A percentile compares a stretch with the other conserved stretches of the same genome.
Evolutionary conservation across 2,329 filamentous ascomycete genomes (phyloP).

Genomic region (Fusarium sp.): DNA sequence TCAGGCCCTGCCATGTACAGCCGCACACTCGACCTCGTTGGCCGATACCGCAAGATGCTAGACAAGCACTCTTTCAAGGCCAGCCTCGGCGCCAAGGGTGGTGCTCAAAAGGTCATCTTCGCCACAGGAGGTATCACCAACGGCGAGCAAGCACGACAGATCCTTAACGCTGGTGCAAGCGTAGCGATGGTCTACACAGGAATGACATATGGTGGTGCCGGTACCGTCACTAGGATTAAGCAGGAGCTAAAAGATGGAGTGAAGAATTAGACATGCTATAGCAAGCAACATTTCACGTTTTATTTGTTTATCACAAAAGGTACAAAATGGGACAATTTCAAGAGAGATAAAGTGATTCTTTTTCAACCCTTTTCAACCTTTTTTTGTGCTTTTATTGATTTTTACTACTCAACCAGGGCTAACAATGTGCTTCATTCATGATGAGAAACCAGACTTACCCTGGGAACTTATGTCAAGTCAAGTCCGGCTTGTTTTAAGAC

Average conservation of each 20-base stretch:
- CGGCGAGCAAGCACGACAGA: constrained; percentile 82
- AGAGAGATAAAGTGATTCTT: neutral
- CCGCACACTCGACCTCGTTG: constrained; percentile 81
- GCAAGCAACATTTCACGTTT: constrained; percentile 37
- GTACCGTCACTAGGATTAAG: constrained; percentile 74
- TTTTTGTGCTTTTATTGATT: neutral
- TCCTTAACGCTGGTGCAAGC: constrained; percentile 88
- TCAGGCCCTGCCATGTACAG: constrained; percentile 91
- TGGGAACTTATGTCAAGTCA: neutral
- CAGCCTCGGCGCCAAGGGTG: constrained; percentile 40
- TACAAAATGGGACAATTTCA: constrained; percentile 4
- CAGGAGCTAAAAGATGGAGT: constrained; percentile 65
- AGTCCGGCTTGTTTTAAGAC: neutral
- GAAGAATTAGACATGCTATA: constrained; percentile 40
- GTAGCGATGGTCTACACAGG: constrained; percentile 93
- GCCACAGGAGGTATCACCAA: constrained; percentile 93
- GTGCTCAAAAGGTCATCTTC: constrained; percentile 81
- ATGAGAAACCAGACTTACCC: neutral
- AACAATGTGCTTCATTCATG: neutral
- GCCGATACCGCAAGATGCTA: constrained; percentile 78
- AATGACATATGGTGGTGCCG: constrained; percentile 71
- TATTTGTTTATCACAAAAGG: constrained; percentile 32
- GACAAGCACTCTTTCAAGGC: constrained; percentile 59
- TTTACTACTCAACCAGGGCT: neutral
- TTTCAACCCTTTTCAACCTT: neutral